Evolutionary conservation across 169 alveolate genomes (phyloP).

Genomic region (Eimeria mitis): DNA sequence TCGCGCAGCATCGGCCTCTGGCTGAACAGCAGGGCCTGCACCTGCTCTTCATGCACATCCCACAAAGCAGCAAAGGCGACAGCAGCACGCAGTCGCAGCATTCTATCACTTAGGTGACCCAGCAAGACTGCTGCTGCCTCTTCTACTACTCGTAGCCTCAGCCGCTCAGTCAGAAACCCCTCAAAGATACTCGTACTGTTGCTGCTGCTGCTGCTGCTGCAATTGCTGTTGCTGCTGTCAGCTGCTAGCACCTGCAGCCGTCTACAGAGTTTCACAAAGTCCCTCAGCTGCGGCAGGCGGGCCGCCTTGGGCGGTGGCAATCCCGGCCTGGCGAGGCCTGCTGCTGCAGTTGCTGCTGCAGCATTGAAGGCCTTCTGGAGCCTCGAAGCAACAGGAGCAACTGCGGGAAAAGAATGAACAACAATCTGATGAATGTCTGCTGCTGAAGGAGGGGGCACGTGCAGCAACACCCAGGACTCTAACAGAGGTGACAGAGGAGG

Average conservation of each 20-base stretch:
- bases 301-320: constrained; percentile 68
- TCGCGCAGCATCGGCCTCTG: constrained; percentile 9
- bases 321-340: constrained; percentile 12
- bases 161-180: constrained; percentile 47
- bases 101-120: constrained; percentile 22
- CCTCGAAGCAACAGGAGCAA: constrained; percentile 19
- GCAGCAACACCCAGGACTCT: constrained; percentile 63
- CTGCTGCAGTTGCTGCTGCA: constrained; percentile 28
- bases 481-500: constrained; percentile 62
- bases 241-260: constrained; percentile 60
- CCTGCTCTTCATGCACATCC: constrained; percentile 51
- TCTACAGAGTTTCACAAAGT: constrained; percentile 77
- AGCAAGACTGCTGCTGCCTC: constrained; percentile 63
- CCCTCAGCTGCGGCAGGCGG: constrained; percentile 78
- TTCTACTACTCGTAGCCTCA: constrained; percentile 43
- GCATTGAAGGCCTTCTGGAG: constrained; percentile 49
- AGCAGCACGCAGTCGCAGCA: constrained; percentile 72
- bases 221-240: neutral
- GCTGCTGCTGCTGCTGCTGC: constrained; percentile 39
- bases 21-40: constrained; percentile 28
- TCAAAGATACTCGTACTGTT: neutral
- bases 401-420: constrained; percentile 26
- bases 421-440: constrained; percentile 62
- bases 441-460: constrained; percentile 66
- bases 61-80: constrained; percentile 54